phyloP scores from a whole-genome alignment of 2,329 filamentous ascomycete genomes.

The Diplodia scrobiculata region DNA sequence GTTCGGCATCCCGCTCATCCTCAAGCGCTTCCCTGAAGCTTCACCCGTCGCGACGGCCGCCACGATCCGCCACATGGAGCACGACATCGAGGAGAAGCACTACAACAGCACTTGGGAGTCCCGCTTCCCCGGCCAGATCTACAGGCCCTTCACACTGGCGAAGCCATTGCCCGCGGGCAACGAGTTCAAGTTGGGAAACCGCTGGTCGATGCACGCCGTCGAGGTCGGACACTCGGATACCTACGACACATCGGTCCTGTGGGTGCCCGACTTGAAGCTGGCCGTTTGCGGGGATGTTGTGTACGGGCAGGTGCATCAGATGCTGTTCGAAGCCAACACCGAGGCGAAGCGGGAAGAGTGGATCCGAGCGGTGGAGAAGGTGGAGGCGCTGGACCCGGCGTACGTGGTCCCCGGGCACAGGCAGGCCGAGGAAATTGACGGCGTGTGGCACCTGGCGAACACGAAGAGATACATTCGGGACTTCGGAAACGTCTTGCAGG shows the following conservation, averaged over 20 bases:
- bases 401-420: constrained; percentile 43
- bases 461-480: constrained; percentile 39
- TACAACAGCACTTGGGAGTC: constrained; percentile 2
- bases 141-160: neutral
- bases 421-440: constrained; percentile 35
- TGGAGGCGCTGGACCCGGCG: constrained; percentile 40
- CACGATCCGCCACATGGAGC: constrained; percentile 34
- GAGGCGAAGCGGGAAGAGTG: constrained; percentile 39
- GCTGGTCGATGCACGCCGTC: constrained; percentile 32
- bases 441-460: constrained; percentile 35
- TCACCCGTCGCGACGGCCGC: constrained; percentile 35
- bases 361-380: constrained; percentile 40
- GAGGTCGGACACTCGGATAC: constrained; percentile 34
- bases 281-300: constrained; percentile 47
- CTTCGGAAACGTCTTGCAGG: constrained; percentile 16
- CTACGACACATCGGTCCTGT: constrained; percentile 42
- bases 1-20: constrained; percentile 41
- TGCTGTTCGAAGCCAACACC: constrained; percentile 43
- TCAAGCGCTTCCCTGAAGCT: constrained; percentile 38
- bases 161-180: constrained; percentile 30
- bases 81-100: constrained; percentile 30
- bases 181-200: constrained; percentile 35
- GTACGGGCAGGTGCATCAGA: constrained; percentile 45
- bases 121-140: constrained; percentile 9
- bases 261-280: constrained; percentile 42